A percentile compares a stretch with the other conserved stretches of the same genome.
Conservation (phyloP, 129 eudicot species). For the sunflower (Helianthus annuus) region HanXRQr2.0-SUNRISE NC_035433.2:128604297-128604796, state of each 20-base stretch:
- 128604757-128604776: background rate
- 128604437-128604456: background rate
- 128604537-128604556: too few relatives aligned
- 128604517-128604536: too few relatives aligned
- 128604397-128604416: background rate
- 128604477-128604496: background rate
- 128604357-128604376: background rate
- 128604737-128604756: background rate
- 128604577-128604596: too few relatives aligned
- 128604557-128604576: too few relatives aligned
- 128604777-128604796: background rate
- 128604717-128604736: background rate
- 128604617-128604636: too few relatives aligned
- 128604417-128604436: background rate
- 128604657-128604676: too few relatives aligned
- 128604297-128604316: background rate
- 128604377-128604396: background rate
- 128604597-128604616: too few relatives aligned
- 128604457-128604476: background rate
- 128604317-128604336: constrained; percentile 3
- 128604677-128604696: too few relatives aligned
- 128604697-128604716: background rate
- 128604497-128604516: too few relatives aligned
- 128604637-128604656: too few relatives aligned
- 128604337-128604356: background rate